phyloP scores from a whole-genome alignment of 2,329 filamentous ascomycete genomes.

The Amphichorda felina region DNA sequence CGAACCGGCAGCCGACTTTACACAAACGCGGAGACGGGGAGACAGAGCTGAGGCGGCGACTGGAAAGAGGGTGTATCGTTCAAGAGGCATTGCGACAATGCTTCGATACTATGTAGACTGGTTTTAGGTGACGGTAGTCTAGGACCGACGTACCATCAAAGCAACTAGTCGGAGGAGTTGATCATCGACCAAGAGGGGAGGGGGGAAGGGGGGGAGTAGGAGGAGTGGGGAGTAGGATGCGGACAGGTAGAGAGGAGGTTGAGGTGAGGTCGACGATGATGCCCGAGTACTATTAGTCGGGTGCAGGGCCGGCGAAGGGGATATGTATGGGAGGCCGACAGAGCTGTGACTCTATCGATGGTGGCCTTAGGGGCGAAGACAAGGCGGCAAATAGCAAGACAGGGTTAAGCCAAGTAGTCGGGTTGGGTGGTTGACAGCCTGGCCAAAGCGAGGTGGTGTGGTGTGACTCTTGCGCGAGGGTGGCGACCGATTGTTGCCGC shows the following conservation, averaged over 20 bases:
- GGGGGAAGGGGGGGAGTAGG: not conserved
- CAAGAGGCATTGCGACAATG: slow-evolving; percentile 46
- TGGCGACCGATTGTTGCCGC: slow-evolving; percentile 20
- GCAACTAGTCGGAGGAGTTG: slow-evolving; percentile 1
- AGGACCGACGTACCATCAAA: slow-evolving; percentile 20
- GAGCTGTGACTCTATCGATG: slow-evolving; percentile 3
- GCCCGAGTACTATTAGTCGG: not conserved
- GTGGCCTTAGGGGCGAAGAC: slow-evolving; percentile 1
- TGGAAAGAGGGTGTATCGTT: slow-evolving; percentile 37
- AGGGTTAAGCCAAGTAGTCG: not conserved
- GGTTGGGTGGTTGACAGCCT: slow-evolving; percentile 2
- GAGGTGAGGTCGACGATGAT: slow-evolving; percentile 2
- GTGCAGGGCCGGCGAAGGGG: not conserved
- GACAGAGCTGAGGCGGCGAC: slow-evolving; percentile 52
- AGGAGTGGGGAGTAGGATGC: slow-evolving; percentile 1
- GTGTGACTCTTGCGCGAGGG: slow-evolving; percentile 26
- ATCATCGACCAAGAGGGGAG: slow-evolving; percentile 1
- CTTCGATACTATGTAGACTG: slow-evolving; percentile 9
- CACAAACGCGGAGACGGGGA: slow-evolving; percentile 46
- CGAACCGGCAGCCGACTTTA: slow-evolving; percentile 31
- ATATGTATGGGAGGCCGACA: not conserved
- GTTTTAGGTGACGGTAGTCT: slow-evolving; percentile 14
- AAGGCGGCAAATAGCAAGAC: slow-evolving; percentile 3
- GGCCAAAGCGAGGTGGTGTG: slow-evolving; percentile 4
- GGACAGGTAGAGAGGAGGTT: not conserved